Conservation (phyloP, 768 basidiomycete genomes). For the Coprinellus micaceus region DNA sequence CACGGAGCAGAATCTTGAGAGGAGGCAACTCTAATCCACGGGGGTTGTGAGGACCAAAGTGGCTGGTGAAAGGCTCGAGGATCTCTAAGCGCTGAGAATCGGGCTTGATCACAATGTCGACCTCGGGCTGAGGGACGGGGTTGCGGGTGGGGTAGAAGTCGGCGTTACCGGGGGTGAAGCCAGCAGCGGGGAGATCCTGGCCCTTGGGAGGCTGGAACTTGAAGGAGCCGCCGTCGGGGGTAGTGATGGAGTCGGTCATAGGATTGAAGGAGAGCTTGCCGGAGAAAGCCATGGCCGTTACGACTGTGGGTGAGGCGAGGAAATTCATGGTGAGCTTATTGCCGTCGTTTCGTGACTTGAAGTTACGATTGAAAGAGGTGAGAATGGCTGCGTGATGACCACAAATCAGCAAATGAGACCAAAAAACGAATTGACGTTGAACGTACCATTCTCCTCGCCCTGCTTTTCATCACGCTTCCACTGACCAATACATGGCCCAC, state of each 20-base stretch:
- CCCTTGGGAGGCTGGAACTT: conserved; percentile 83
- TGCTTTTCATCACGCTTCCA: conserved; percentile 92
- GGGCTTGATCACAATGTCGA: conserved; percentile 71
- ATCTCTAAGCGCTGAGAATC: conserved; percentile 84
- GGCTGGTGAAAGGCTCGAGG: conserved; percentile 79
- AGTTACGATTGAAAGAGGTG: conserved; percentile 91
- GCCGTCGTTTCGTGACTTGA: conserved; percentile 94
- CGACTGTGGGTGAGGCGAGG: conserved; percentile 93
- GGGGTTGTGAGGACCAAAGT: conserved; percentile 54
- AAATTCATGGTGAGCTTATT: conserved; percentile 96
- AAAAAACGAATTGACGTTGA: background rate
- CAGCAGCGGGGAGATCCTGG: conserved; percentile 75
- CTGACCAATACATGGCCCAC: conserved; percentile 98
- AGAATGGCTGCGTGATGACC: conserved; percentile 65
- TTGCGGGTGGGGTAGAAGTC: conserved; percentile 73
- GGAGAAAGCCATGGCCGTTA: conserved; percentile 96
- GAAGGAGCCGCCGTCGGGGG: conserved; percentile 74
- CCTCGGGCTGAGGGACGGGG: conserved; percentile 73
- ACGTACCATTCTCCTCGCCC: conserved; percentile 84
- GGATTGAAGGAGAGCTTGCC: conserved; percentile 95
- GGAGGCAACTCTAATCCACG: conserved; percentile 72
- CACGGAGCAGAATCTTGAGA: conserved; percentile 83
- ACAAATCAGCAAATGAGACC: background rate
- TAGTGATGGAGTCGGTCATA: conserved; percentile 62
- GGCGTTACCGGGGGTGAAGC: conserved; percentile 74